Evolutionary conservation across 1,139 yeast species (phyloP).

Genomic region (Scheffersomyces cryptocercus): DNA sequence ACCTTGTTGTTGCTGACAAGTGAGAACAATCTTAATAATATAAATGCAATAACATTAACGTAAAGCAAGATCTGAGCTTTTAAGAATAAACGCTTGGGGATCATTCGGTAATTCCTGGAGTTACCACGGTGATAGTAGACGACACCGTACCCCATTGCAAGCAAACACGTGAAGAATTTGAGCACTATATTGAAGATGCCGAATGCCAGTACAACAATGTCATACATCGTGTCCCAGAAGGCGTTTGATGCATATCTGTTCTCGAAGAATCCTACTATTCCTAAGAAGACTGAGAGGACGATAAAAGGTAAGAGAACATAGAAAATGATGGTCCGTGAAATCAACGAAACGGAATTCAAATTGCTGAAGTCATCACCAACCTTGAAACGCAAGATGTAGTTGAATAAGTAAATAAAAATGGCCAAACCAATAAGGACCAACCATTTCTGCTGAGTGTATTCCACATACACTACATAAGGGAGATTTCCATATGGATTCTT

Average conservation of each 20-base stretch:
- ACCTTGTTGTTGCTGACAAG: not conserved
- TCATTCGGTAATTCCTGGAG: slow-evolving; percentile 26
- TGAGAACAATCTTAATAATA: not conserved
- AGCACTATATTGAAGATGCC: slow-evolving; percentile 9
- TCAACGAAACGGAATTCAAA: slow-evolving; percentile 34
- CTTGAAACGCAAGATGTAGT: slow-evolving; percentile 28
- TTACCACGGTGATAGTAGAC: slow-evolving; percentile 29
- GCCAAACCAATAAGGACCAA: slow-evolving; percentile 16
- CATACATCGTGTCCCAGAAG: slow-evolving; percentile 2
- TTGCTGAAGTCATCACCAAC: slow-evolving; percentile 31
- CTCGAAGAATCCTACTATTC: slow-evolving; percentile 15
- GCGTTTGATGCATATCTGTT: slow-evolving; percentile 17
- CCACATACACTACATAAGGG: slow-evolving; percentile 17
- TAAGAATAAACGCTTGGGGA: slow-evolving; percentile 24
- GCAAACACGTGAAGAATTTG: slow-evolving; percentile 23
- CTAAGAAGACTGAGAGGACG: slow-evolving; percentile 8
- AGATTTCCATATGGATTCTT: slow-evolving; percentile 32
- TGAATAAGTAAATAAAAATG: slow-evolving; percentile 24
- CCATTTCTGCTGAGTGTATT: slow-evolving; percentile 21
- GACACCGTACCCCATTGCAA: slow-evolving; percentile 45
- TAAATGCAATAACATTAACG: slow-evolving; percentile 7
- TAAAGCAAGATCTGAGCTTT: slow-evolving; percentile 18
- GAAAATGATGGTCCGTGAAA: slow-evolving; percentile 35
- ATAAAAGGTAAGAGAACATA: slow-evolving; percentile 28
- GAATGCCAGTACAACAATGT: not conserved